Evolutionary conservation across 768 basidiomycete genomes (phyloP), one percentile per base, ranked within the genome.

Genomic region (Collybia sp.): DNA sequence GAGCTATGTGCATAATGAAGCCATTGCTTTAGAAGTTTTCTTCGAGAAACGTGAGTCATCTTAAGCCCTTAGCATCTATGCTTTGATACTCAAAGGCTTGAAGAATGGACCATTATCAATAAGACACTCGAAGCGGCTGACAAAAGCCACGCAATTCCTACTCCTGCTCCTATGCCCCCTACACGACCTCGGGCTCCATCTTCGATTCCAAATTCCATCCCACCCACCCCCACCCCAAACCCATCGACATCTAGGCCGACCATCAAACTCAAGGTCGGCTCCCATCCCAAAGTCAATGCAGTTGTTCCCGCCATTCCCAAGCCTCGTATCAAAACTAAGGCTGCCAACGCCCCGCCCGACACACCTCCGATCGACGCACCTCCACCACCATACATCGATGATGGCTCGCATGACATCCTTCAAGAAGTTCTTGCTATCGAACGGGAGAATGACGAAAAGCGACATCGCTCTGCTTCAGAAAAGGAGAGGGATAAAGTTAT

Each of bases 41-140:
- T 95, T 97, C 54, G 87, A 95, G 53, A 90, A 88, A 68, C 75
- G 93, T 93, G 58, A 46, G 88, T 74, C 5, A 30, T 47, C 18
- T 48, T 0, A 37, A 25, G 44, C 31, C 36, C 15, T 41, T 3
- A 5, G 40, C 18, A 12, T 31, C 8, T 35, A 35, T 40, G 44
- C 40, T 25, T 42, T 15, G 32, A 49, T 31, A 15, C 40, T 40
- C 38, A 39, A 16, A 32, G n/a, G 12, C 33, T 30, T 47, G 37
- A 48, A 95, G 93, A 86, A 64, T 98, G 95, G 95, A 70, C 76
- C 11, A 82, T 88, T 42, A 88, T 89, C 61, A 85, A 84, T 63
- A 88, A 90, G 67, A 92, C 89, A 0, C 68, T 92, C 12, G 85
- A 88, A 62, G 74, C 73, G 33, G 81, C 76, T 40, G 78, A 80